Conservation (phyloP, 192 early-diverging fungal genomes). For the Chytriomyces confervae region DNA sequence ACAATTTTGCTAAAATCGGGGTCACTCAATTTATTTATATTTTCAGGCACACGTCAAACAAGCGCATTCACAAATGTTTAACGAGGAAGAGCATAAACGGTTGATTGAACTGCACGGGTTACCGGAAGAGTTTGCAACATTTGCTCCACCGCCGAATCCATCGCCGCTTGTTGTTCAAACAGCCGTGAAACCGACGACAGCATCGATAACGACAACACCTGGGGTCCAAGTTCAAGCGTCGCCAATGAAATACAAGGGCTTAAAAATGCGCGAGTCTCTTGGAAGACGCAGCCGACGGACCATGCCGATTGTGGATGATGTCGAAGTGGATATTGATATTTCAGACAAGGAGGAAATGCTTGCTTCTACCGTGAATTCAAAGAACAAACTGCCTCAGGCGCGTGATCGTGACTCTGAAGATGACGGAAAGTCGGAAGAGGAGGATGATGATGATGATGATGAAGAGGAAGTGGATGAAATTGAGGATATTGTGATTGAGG, state of each 20-base stretch:
- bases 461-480: background rate
- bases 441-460: background rate
- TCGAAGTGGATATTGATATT: background rate
- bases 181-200: too few species aligned
- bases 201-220: background rate
- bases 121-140: background rate
- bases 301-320: background rate
- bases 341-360: background rate
- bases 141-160: too few species aligned
- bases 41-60: slow-evolving; percentile 24
- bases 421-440: background rate
- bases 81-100: slow-evolving; percentile 13
- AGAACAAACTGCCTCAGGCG: background rate
- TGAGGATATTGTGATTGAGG: background rate
- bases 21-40: background rate
- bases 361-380: background rate
- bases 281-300: background rate
- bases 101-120: slow-evolving; percentile 14
- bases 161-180: too few species aligned
- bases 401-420: background rate
- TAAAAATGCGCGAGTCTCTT: background rate
- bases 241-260: background rate
- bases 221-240: background rate
- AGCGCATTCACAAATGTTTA: background rate
- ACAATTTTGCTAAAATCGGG: background rate